phyloP scores from a whole-genome alignment of 1,139 yeast species.

The Pneumocystis murina region DNA sequence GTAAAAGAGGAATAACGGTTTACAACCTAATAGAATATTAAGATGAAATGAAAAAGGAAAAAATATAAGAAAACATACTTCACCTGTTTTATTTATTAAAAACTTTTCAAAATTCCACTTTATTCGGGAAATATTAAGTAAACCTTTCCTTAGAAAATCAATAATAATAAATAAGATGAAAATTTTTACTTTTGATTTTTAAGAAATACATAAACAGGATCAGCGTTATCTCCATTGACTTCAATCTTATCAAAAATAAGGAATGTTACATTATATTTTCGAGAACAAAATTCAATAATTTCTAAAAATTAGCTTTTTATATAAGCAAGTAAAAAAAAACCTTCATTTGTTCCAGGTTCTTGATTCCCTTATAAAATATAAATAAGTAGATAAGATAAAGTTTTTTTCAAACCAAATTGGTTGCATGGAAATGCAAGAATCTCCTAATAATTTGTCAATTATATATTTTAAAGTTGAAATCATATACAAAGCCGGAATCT shows the following conservation, averaged over 20 bases:
- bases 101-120: slow-evolving; percentile 95
- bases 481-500: slow-evolving; percentile 47
- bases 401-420: slow-evolving; percentile 45
- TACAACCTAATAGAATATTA: slow-evolving; percentile 18
- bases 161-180: slow-evolving; percentile 6
- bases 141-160: slow-evolving; percentile 2
- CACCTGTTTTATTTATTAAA: slow-evolving; percentile 54
- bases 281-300: slow-evolving; percentile 47
- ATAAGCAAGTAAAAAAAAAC: not conserved
- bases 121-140: not conserved
- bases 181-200: slow-evolving; percentile 36
- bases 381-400: not conserved
- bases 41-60: not conserved
- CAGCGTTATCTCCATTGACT: slow-evolving; percentile 72
- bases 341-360: slow-evolving; percentile 58
- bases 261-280: slow-evolving; percentile 39
- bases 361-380: slow-evolving; percentile 28
- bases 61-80: slow-evolving; percentile 27
- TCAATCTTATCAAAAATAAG: slow-evolving; percentile 77
- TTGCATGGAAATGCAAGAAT: slow-evolving; percentile 86
- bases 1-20: slow-evolving; percentile 56
- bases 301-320: slow-evolving; percentile 21
- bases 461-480: not conserved
- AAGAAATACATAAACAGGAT: slow-evolving; percentile 65
- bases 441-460: not conserved